Percentiles rank a stretch among this genome's conserved stretches.
These are phyloP conservation scores for Globisporangium alternatum DNA, from an alignment of 352 stramenopile species.

Conservation along the genomic window DNA sequence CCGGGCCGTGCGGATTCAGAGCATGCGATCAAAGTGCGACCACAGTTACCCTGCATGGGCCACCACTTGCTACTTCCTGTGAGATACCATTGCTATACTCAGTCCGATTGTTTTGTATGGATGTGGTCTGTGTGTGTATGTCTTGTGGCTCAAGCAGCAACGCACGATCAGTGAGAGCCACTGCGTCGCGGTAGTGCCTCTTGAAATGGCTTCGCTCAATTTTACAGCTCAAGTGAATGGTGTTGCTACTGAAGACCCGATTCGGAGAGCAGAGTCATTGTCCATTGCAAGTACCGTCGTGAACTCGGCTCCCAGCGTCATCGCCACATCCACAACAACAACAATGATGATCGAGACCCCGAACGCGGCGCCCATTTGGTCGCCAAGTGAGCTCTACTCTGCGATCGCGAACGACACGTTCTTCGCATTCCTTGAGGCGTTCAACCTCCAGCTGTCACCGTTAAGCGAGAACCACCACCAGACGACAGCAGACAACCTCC, in stretches of 20 bases:
- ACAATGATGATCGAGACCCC: neutral
- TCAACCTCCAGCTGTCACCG: slow-evolving; percentile 13
- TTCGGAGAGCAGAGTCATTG: neutral
- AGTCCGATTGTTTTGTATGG: neutral
- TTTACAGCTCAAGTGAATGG: neutral
- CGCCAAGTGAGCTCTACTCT: slow-evolving; percentile 16
- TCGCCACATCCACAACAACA: neutral
- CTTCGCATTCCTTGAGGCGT: slow-evolving; percentile 19
- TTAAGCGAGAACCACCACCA: neutral
- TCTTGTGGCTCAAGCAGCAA: neutral
- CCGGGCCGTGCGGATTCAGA: neutral
- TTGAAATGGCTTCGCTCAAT: slow-evolving; percentile 2
- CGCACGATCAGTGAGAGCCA: slow-evolving; percentile 8
- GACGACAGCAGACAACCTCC: too few relatives aligned
- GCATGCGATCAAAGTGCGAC: neutral
- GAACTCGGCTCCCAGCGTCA: neutral
- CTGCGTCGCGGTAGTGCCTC: slow-evolving; percentile 1
- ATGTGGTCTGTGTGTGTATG: neutral
- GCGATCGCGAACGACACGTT: slow-evolving; percentile 18
- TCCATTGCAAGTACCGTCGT: neutral
- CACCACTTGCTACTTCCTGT: too few relatives aligned
- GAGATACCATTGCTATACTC: neutral
- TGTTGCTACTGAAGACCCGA: neutral
- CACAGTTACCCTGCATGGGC: too few relatives aligned
- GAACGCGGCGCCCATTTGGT: slow-evolving; percentile 3